Evolutionary conservation across 2,329 filamentous ascomycete genomes (phyloP).

Genomic region (Sporothrix dimorphospora): DNA sequence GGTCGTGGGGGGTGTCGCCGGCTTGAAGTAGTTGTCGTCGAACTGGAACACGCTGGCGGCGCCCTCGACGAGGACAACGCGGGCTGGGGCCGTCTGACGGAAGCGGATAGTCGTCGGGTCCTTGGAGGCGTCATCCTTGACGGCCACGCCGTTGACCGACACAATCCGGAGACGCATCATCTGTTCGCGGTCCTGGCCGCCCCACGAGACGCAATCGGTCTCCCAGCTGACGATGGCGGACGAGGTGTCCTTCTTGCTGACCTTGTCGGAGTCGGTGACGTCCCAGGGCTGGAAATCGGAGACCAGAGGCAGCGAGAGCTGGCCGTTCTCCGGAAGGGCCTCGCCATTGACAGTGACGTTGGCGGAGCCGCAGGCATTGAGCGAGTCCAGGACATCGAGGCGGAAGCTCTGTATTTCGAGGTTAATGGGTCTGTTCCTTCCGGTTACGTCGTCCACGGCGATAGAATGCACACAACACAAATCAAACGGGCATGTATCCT

Average conservation of each 20-base stretch:
- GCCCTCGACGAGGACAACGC: constrained; percentile 49
- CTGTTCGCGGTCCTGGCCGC: constrained; percentile 48
- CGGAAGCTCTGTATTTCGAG: constrained; percentile 42
- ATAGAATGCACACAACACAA: background rate
- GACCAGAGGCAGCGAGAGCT: constrained; percentile 47
- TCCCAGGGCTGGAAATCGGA: constrained; percentile 36
- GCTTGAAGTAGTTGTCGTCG: constrained; percentile 24
- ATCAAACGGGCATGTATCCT: constrained; percentile 13
- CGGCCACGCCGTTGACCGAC: constrained; percentile 46
- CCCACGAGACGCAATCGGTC: constrained; percentile 50
- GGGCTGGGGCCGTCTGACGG: constrained; percentile 49
- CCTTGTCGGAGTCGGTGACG: background rate
- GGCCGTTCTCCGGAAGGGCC: constrained; percentile 47
- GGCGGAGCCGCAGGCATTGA: constrained; percentile 50
- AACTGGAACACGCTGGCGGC: constrained; percentile 41
- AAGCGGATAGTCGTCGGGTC: constrained; percentile 50
- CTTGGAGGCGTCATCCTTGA: constrained; percentile 38
- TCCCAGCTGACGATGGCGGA: constrained; percentile 51
- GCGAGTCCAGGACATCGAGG: constrained; percentile 51
- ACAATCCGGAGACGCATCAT: constrained; percentile 50
- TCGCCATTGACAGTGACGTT: constrained; percentile 54
- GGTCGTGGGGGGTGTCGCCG: constrained; percentile 8
- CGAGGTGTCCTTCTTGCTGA: constrained; percentile 31
- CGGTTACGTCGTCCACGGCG: background rate
- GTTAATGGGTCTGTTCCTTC: background rate